These are phyloP conservation scores for Aspergillus taichungensis DNA, from an alignment of 495 filamentous ascomycete species.

Conservation along the genomic window DNA sequence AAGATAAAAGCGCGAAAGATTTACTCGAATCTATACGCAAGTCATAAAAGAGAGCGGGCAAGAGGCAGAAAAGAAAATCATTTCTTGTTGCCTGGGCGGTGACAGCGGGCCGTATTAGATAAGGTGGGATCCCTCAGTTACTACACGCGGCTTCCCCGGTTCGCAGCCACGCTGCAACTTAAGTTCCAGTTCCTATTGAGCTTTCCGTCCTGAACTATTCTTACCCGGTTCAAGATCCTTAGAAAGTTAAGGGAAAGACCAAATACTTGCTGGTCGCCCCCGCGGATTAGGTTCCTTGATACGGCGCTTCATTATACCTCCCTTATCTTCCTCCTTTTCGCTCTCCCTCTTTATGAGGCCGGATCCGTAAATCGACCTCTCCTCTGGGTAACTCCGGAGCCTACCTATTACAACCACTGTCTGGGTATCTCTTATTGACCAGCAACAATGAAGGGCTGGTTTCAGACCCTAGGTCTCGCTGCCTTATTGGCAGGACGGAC, in stretches of 20 bases:
- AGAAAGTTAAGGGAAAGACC: not conserved
- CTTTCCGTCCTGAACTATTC: not conserved
- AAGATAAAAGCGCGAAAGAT: too few relatives aligned
- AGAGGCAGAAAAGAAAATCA: slow-evolving; percentile 1
- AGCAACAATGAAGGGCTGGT: slow-evolving; percentile 46
- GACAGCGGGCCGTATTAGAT: slow-evolving; percentile 17
- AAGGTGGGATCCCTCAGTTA: slow-evolving; percentile 11
- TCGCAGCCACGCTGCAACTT: slow-evolving; percentile 22
- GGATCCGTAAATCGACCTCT: slow-evolving; percentile 1
- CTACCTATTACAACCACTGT: slow-evolving; percentile 3
- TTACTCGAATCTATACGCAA: too few relatives aligned
- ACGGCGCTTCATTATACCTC: not conserved
- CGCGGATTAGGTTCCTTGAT: not conserved
- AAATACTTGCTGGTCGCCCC: not conserved
- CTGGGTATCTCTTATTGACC: slow-evolving; percentile 17
- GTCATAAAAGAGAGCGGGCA: slow-evolving; percentile 8
- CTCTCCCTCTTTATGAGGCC: slow-evolving; percentile 9
- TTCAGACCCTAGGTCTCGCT: slow-evolving; percentile 39
- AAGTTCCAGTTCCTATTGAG: not conserved
- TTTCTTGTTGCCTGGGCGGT: too few relatives aligned
- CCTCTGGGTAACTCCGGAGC: slow-evolving; percentile 18
- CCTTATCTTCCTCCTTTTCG: not conserved
- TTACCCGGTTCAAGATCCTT: too few relatives aligned
- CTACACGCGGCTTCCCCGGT: slow-evolving; percentile 29
- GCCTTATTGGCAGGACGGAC: slow-evolving; percentile 43